phyloP scores from a whole-genome alignment of 306 rosid species.

The Cicer pinnatifidum region DNA sequence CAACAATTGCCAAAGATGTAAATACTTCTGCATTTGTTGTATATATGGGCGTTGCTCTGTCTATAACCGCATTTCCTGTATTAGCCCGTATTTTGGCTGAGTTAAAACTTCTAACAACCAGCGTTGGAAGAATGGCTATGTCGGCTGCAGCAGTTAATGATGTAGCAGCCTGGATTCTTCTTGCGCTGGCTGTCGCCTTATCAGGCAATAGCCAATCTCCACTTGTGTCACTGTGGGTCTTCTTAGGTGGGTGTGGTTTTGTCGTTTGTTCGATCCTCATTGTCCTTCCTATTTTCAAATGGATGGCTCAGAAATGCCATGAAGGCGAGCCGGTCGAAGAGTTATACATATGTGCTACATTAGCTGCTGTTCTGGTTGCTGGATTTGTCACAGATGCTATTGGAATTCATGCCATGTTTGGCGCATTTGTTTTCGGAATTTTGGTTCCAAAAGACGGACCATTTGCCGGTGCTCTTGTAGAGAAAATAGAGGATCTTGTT shows the following conservation, averaged over 20 bases:
- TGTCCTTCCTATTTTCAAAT: slow-evolving; percentile 67
- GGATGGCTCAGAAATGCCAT: slow-evolving; percentile 65
- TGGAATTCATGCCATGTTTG: slow-evolving; percentile 95
- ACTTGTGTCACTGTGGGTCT: slow-evolving; percentile 76
- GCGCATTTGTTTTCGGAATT: slow-evolving; percentile 81
- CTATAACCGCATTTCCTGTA: slow-evolving; percentile 91
- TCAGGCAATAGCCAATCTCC: slow-evolving; percentile 67
- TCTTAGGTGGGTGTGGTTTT: slow-evolving; percentile 66
- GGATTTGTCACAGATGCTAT: slow-evolving; percentile 77
- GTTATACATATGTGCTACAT: slow-evolving; percentile 69
- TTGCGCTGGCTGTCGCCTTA: slow-evolving; percentile 83
- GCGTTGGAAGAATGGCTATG: slow-evolving; percentile 80
- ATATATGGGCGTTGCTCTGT: slow-evolving; percentile 91
- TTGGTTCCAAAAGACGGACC: slow-evolving; percentile 79
- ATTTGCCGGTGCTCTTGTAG: slow-evolving; percentile 73
- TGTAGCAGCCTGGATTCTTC: slow-evolving; percentile 90
- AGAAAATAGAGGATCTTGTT: slow-evolving; percentile 89
- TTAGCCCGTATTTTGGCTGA: slow-evolving; percentile 89
- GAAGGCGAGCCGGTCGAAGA: slow-evolving; percentile 78
- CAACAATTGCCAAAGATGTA: slow-evolving; percentile 72
- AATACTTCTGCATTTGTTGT: slow-evolving; percentile 63
- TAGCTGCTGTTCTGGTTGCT: slow-evolving; percentile 75
- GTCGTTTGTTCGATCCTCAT: slow-evolving; percentile 51
- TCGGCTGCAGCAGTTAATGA: slow-evolving; percentile 96
- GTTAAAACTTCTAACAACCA: slow-evolving; percentile 85